Evolutionary conservation across 805 yeast genomes (phyloP).

Genomic region (Barnettozyma sp.): DNA sequence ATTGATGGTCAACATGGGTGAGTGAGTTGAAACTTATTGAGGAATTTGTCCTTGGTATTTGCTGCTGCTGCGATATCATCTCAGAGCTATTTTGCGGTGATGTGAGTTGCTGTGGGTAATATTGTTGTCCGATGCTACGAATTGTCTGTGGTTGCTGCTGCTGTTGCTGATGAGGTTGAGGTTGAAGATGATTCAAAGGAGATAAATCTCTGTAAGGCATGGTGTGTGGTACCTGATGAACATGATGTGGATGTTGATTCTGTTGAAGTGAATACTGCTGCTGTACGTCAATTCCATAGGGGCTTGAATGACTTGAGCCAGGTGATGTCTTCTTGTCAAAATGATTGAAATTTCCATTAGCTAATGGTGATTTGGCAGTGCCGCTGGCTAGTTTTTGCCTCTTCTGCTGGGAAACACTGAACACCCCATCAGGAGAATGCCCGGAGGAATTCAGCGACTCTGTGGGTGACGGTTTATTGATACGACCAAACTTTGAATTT

Average conservation of each 20-base stretch:
- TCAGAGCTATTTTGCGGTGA: slow-evolving; percentile 4
- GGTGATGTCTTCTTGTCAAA: not conserved
- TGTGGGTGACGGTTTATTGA: slow-evolving; percentile 11
- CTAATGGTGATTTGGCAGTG: not conserved
- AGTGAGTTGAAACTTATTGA: not conserved
- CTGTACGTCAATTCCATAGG: not conserved
- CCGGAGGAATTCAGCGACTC: no score
- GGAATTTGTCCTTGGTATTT: not conserved
- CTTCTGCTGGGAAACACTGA: not conserved
- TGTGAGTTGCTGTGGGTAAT: slow-evolving; percentile 4
- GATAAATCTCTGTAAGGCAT: not conserved
- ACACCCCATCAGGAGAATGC: slow-evolving; percentile 5
- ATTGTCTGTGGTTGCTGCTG: not conserved
- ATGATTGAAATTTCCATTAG: slow-evolving; percentile 9
- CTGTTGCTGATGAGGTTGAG: not conserved
- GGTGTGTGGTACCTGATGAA: slow-evolving; percentile 1
- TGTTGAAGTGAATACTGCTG: slow-evolving; percentile 1
- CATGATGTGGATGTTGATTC: slow-evolving; percentile 1
- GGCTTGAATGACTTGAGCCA: slow-evolving; percentile 1
- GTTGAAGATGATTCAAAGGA: not conserved
- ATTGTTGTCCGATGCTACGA: slow-evolving; percentile 6
- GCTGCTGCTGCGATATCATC: slow-evolving; percentile 7
- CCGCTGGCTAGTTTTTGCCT: no score
- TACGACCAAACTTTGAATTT: slow-evolving; percentile 20
- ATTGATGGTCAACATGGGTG: not conserved